phyloP scores from a whole-genome alignment of 257 asterid genomes.

The Petrea volubilis region DNA sequence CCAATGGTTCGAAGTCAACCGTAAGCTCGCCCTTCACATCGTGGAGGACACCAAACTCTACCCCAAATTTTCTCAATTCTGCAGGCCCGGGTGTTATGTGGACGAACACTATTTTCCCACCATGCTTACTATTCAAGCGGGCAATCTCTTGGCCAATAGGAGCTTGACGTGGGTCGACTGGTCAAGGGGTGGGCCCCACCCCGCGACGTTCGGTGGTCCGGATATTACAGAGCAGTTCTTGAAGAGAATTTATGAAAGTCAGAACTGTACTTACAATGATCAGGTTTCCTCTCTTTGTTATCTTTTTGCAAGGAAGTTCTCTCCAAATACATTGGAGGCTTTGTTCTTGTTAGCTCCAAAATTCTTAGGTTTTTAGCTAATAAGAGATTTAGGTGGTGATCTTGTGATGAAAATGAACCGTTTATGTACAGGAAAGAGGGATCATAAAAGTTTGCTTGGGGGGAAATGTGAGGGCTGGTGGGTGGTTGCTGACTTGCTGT shows the following conservation, averaged over 20 bases:
- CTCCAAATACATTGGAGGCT: constrained; percentile 54
- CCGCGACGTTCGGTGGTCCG: constrained; percentile 52
- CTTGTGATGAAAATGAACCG: not conserved
- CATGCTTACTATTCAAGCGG: constrained; percentile 46
- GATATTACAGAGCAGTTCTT: constrained; percentile 48
- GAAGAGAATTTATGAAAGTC: constrained; percentile 37
- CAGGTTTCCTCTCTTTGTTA: constrained; percentile 34
- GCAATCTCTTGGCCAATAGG: constrained; percentile 45
- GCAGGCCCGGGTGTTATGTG: constrained; percentile 60
- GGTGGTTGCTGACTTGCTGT: too few species aligned
- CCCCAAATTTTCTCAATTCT: constrained; percentile 55
- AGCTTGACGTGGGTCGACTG: constrained; percentile 70
- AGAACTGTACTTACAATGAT: constrained; percentile 45
- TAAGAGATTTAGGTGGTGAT: not conserved
- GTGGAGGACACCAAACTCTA: constrained; percentile 48
- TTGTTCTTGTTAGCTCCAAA: constrained; percentile 53
- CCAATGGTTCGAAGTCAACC: constrained; percentile 62
- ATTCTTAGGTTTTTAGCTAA: constrained; percentile 42
- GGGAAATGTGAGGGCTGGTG: not conserved
- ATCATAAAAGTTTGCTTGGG: not conserved
- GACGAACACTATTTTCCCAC: constrained; percentile 78
- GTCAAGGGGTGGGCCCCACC: constrained; percentile 83
- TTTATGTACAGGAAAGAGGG: constrained; percentile 6
- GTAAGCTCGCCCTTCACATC: constrained; percentile 49
- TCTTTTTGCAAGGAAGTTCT: constrained; percentile 64